Conservation (phyloP, 495 filamentous ascomycete species). For the Aspergillus baeticus region DNA sequence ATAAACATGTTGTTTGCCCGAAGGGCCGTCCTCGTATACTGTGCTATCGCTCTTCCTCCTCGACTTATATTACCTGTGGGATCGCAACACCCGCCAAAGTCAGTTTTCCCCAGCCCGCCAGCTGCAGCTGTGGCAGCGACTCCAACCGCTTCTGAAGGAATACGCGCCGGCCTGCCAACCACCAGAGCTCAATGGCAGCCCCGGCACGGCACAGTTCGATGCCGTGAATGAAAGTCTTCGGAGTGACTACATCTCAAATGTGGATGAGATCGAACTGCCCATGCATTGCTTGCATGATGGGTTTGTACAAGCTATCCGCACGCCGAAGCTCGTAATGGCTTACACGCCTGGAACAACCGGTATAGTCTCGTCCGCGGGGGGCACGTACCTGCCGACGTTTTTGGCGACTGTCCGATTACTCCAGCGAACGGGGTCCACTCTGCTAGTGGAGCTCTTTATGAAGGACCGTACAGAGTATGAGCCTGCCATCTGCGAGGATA, state of each 20-base stretch:
- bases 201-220: conserved; percentile 18
- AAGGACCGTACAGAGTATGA: conserved; percentile 40
- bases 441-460: conserved; percentile 53
- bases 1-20: too few species aligned
- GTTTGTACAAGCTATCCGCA: conserved; percentile 30
- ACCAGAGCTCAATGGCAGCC: conserved; percentile 6
- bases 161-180: conserved; percentile 20
- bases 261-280: conserved; percentile 18
- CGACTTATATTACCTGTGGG: conserved; percentile 6
- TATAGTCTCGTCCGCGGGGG: conserved; percentile 44
- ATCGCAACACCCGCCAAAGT: background rate
- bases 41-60: conserved; percentile 5
- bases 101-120: conserved; percentile 2
- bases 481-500: conserved; percentile 39
- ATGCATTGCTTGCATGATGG: conserved; percentile 29
- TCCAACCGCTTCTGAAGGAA: conserved; percentile 20
- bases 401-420: conserved; percentile 45
- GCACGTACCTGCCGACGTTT: conserved; percentile 30
- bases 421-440: conserved; percentile 41
- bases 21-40: background rate
- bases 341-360: conserved; percentile 34
- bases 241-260: conserved; percentile 18
- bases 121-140: conserved; percentile 13
- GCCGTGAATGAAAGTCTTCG: conserved; percentile 15
- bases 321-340: conserved; percentile 15